Base-by-base conservation (phyloP, 805 yeast species). In the Ogataea trehaloabstinens region DNA sequence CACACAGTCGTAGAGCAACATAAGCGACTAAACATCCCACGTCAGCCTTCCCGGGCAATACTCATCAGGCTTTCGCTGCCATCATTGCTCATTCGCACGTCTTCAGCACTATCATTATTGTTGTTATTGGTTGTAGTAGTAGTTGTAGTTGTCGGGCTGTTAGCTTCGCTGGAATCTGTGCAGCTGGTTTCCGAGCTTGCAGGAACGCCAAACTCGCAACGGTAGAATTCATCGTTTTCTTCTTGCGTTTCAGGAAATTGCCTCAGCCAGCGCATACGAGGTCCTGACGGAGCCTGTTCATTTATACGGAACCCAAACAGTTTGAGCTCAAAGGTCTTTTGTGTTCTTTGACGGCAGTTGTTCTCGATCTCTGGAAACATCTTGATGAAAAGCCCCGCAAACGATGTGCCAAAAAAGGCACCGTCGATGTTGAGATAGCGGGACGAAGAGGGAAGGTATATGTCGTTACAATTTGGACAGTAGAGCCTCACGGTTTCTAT, bases 231-330 rank as follows among this genome's bases (percentile, higher is more conserved):
- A 36, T 66, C 71, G 50, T 74, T 62, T 53, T 85, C 90, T 30
- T 69, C 77, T 15, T 66, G 71, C 3, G 78, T 73, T 31, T 67
- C 66, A 3, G 98, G 98, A 47, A 75, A 70, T 59, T 79, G 80
- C 52, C 98, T 77, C 45, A 91, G 71, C 99, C 99, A 93, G 53
- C 74, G 76, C 98, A 93, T 93, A 51, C 98, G 75, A n/a, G 95
- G 90, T 0, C 99, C 99, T 34, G 85, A 73, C 21, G 74, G 67
- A 31, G 95, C 82, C 38, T 66, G 56, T 57, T 86, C 91, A 53
- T 84, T 78, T 20, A 93, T 71, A 50, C 76, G 77, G 69, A 93
- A 93, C 1, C 99, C 99, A 66, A 86, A 93, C 33, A 90, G 72
- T 58, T 81, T 85, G 55, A 89, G 73, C 35, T 85, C 84, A 58